A percentile compares a stretch with the other conserved stretches of the same genome.
phyloP scores from a whole-genome alignment of 768 basidiomycete species.

The Serendipita sp. region DNA sequence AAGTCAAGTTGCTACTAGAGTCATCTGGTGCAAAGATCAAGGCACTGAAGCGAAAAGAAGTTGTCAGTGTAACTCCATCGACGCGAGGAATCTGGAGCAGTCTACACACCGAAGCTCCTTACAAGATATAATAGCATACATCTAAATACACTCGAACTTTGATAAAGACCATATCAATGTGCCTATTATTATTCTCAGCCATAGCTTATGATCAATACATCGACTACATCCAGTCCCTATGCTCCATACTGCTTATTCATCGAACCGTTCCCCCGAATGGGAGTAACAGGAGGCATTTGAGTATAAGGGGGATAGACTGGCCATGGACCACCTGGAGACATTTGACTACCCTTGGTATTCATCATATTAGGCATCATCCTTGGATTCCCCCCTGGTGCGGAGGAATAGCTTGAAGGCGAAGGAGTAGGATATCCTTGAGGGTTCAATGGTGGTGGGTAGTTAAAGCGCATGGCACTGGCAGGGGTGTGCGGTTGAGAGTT shows the following conservation, averaged over 20 bases:
- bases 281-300: neutral
- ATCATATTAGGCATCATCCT: neutral
- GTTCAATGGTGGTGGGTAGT: neutral
- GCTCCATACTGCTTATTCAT: neutral
- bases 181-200: neutral
- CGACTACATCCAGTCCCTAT: neutral
- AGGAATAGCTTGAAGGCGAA: neutral
- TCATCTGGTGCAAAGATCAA: slow-evolving; percentile 78
- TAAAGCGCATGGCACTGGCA: neutral
- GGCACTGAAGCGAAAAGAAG: slow-evolving; percentile 50
- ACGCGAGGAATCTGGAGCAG: slow-evolving; percentile 85
- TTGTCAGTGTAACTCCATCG: slow-evolving; percentile 66
- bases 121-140: slow-evolving; percentile 23
- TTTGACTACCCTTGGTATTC: neutral
- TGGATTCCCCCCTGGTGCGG: neutral
- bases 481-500: neutral
- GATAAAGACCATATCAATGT: neutral
- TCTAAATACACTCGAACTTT: neutral
- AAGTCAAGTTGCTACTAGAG: slow-evolving; percentile 70
- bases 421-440: neutral
- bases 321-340: neutral
- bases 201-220: no score
- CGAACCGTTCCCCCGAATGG: neutral
- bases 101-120: slow-evolving; percentile 60
- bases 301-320: neutral